phyloP scores from a whole-genome alignment of 2,329 filamentous ascomycete species.

The Madurella mycetomatis region DNA sequence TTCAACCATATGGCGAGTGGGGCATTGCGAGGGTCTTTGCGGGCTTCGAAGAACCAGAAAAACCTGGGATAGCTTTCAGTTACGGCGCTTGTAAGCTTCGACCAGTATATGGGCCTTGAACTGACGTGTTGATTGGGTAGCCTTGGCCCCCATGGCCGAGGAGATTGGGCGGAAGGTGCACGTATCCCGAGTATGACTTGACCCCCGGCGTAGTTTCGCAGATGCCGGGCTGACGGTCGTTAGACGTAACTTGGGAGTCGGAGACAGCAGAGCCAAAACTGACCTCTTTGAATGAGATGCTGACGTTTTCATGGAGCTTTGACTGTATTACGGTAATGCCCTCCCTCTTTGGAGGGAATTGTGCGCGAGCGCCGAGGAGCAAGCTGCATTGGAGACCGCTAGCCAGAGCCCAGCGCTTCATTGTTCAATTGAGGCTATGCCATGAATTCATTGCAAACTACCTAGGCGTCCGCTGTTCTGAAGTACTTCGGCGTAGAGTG shows the following conservation, averaged over 20 bases:
- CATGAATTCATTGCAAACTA: too few relatives aligned
- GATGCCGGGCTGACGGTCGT: slow-evolving; percentile 44
- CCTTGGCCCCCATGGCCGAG: slow-evolving; percentile 26
- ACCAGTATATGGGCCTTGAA: background rate
- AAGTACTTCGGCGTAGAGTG: too few relatives aligned
- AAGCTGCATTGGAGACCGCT: too few relatives aligned
- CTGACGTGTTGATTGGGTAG: slow-evolving; percentile 41
- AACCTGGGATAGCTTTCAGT: slow-evolving; percentile 28
- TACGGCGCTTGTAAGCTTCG: too few relatives aligned
- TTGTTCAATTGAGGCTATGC: too few relatives aligned
- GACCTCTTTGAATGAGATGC: slow-evolving; percentile 55
- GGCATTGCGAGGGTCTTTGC: slow-evolving; percentile 17
- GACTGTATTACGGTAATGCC: slow-evolving; percentile 46
- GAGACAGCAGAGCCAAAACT: slow-evolving; percentile 14
- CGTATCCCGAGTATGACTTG: slow-evolving; percentile 60
- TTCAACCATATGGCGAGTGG: slow-evolving; percentile 55
- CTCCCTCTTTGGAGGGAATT: slow-evolving; percentile 25
- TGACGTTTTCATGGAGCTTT: slow-evolving; percentile 53
- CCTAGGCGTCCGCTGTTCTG: too few relatives aligned
- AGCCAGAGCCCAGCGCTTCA: too few relatives aligned
- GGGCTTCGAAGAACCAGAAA: slow-evolving; percentile 32
- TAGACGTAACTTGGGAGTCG: background rate
- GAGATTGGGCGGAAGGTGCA: slow-evolving; percentile 43
- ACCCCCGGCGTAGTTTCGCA: slow-evolving; percentile 50
- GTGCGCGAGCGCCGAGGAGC: slow-evolving; percentile 9